These are phyloP conservation scores for Arabis hirsuta DNA, from an alignment of 345 rosid genomes.

Conservation along the genomic window DNA sequence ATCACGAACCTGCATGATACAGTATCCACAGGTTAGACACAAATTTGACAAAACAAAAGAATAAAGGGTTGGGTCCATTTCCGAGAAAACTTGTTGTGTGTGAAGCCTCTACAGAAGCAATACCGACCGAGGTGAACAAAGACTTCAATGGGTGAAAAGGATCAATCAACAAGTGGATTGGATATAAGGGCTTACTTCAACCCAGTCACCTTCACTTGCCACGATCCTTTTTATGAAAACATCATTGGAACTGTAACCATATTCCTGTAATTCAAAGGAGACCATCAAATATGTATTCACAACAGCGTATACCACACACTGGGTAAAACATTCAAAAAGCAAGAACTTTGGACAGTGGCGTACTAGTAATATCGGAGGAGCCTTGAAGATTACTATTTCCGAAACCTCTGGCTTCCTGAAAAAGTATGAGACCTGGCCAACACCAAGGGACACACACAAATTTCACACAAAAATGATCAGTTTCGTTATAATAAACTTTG, in stretches of 20 bases:
- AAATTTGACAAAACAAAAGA: neutral
- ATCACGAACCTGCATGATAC: conserved; percentile 58
- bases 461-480: neutral
- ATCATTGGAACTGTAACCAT: conserved; percentile 60
- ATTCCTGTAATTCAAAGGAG: conserved; percentile 51
- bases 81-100: conserved; percentile 21
- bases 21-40: conserved; percentile 15
- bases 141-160: conserved; percentile 28
- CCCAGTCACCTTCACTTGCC: conserved; percentile 87
- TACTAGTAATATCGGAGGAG: conserved; percentile 82
- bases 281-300: conserved; percentile 13
- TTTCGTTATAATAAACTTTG: conserved; percentile 4
- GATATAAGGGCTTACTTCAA: conserved; percentile 69
- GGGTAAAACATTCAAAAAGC: neutral
- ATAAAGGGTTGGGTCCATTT: conserved; percentile 17
- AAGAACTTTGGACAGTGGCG: neutral
- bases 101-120: conserved; percentile 25
- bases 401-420: conserved; percentile 86
- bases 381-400: conserved; percentile 84
- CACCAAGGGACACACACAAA: conserved; percentile 11
- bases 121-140: conserved; percentile 31
- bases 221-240: conserved; percentile 90
- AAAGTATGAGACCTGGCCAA: conserved; percentile 73
- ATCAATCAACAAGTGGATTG: conserved; percentile 47
- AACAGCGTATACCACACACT: conserved; percentile 8